phyloP scores from a whole-genome alignment of 345 rosid species.

The Pugionium cornutum region DNA sequence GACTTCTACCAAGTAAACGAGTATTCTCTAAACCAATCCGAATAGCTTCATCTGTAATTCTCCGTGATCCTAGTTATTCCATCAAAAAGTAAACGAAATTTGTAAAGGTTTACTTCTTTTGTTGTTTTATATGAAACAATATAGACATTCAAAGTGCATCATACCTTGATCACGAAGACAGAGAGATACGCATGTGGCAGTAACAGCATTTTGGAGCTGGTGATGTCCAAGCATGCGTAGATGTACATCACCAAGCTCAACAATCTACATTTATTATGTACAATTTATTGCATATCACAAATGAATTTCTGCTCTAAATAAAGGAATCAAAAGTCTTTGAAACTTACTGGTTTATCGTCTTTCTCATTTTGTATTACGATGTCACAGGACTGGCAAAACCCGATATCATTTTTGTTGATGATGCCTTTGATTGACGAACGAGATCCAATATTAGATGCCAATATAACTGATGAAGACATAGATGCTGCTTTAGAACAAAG shows the following conservation, averaged over 20 bases:
- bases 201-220: constrained; percentile 86
- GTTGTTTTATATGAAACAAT: neutral
- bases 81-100: constrained; percentile 20
- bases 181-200: constrained; percentile 71
- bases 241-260: constrained; percentile 59
- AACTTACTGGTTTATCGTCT: constrained; percentile 56
- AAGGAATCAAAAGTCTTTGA: neutral
- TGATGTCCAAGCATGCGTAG: constrained; percentile 79
- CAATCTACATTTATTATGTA: constrained; percentile 58
- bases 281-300: neutral
- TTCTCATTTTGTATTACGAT: constrained; percentile 47
- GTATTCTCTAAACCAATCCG: constrained; percentile 73
- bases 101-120: neutral
- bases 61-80: constrained; percentile 59
- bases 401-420: constrained; percentile 39
- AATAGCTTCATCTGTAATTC: constrained; percentile 65
- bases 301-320: neutral
- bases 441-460: constrained; percentile 60
- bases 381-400: constrained; percentile 66
- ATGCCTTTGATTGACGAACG: constrained; percentile 55
- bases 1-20: constrained; percentile 79
- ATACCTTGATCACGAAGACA: constrained; percentile 74
- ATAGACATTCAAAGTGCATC: constrained; percentile 6
- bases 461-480: constrained; percentile 57
- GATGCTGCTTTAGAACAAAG: constrained; percentile 61